Base-by-base conservation (phyloP, 2,329 filamentous ascomycete genomes). In the Fusarium tjaetaba region DNA sequence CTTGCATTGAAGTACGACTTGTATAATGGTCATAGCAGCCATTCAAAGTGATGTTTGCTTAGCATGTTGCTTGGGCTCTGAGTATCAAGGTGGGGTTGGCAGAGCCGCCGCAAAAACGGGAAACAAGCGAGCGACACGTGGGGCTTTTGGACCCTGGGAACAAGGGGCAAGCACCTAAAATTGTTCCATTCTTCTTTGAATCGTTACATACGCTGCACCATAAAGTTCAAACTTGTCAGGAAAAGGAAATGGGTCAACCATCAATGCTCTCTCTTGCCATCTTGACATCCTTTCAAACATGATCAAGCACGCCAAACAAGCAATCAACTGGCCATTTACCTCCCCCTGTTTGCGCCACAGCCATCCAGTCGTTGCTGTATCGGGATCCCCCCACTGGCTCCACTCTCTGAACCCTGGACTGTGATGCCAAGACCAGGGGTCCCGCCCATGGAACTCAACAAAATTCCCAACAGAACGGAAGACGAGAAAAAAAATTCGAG, bases 391-490 rank as follows among this genome's bases (percentile, higher is more conserved):
- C 49, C 56, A 42, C 61, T 56, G 45, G 58, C 68, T 22, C 68
- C 51, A 68, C 64, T 43, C 65, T 56, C 53, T 52, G 61, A 73
- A 70, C 73, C 76, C 72, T 74, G 65, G 60, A 55, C 61, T 61
- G 42, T 65, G 59, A 65, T 67, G 68, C 67, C 68, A 75, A 68
- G 71, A 70, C 68, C 62, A 75, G 61, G 70, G 72, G 70, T 75
- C 72, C 69, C 68, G 71, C 79, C 76, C 49, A 70, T 30, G 56
- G 56, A 59, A 62, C 75, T 77, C 80, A 81, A 81, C 80, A 81
- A 81, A 80, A 79, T 81, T 79, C 80, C 80, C 80, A 81, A 81
- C 80, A 81, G 80, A 81, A 81, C 59, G 41, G 67, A 70, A 74
- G 73, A 58, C 36, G 62, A 65, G 60, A 69, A 68, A 51, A 71